Base-by-base conservation (phyloP, 345 rosid genomes). In the Citrus glauca region DNA sequence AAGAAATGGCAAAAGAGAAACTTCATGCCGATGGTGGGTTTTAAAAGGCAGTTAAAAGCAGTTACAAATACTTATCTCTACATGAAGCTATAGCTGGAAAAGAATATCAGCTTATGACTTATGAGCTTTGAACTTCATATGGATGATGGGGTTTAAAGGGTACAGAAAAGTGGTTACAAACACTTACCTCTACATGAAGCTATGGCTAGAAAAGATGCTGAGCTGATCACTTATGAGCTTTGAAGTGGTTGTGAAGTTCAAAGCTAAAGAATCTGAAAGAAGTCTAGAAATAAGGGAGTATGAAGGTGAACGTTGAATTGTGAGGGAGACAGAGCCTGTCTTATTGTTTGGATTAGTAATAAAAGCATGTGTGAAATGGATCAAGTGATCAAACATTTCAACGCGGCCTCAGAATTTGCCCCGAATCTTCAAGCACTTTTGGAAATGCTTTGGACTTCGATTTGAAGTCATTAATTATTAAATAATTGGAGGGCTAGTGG, bases 1-100 rank as follows among this genome's bases (percentile, higher is more conserved):
- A 79, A 75, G 65, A 76, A 50, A 65, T 33, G 79, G 60, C 27
- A 20, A 4, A 27, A 22, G 5, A 28, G 28, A 63, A 80, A 40
- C 66, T 59, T 82, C 86, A 83, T 83, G 35, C 24, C 22, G 3
- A 11, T 7, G 16, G 35, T 28, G 50, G 17, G 59, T 4, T 17
- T 42, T 48, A 24, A 17, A 11, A 4, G 33, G 30, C 24, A 37
- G 57, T 42, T 40, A 10, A 11, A 28, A 70, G n/a, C 33, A n/a
- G 2, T 20, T 32, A 9, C 10, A 59, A 22, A 8, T 19, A 63
- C 60, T 62, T 6, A 19, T 45, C 59, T 5, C 60, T 10, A 10
- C 3, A 17, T 33, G 10, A 4, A 70, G 7, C 1, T 28, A 45
- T 45, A 70, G 27, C 33, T 14, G 19, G 66, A 53, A 53, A 53